These are phyloP conservation scores for Sicyos edulis DNA, from an alignment of 306 rosid species.

Conservation along the genomic window DNA sequence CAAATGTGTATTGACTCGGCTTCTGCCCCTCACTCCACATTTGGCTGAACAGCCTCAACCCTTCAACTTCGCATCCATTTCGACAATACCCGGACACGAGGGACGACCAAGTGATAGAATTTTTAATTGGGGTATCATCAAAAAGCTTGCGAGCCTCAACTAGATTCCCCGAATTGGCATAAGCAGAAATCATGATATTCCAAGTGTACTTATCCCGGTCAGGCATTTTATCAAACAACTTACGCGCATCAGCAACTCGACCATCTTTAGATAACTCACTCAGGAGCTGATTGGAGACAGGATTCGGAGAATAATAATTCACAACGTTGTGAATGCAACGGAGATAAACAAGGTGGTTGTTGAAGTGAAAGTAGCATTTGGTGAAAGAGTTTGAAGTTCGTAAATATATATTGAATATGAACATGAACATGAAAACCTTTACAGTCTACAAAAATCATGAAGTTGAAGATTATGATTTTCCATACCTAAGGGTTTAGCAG, in stretches of 20 bases:
- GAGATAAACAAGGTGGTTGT: neutral
- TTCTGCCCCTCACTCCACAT: constrained; percentile 62
- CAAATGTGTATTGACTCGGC: constrained; percentile 65
- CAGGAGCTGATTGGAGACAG: constrained; percentile 38
- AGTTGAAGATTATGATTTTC: no score
- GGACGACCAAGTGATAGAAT: constrained; percentile 72
- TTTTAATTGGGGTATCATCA: constrained; percentile 35
- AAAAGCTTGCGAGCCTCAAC: constrained; percentile 61
- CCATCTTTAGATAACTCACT: constrained; percentile 47
- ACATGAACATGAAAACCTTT: no score
- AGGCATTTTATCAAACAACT: constrained; percentile 27
- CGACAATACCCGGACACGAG: constrained; percentile 68
- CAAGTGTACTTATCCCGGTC: constrained; percentile 57
- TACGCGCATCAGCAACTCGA: constrained; percentile 55
- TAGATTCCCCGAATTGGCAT: constrained; percentile 52
- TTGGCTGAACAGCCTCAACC: constrained; percentile 46
- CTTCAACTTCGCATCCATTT: constrained; percentile 49
- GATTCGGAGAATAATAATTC: constrained; percentile 29
- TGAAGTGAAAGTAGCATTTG: constrained; percentile 23
- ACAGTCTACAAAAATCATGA: no score
- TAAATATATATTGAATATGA: constrained; percentile 27
- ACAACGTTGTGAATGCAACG: constrained; percentile 23
- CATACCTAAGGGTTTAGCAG: no score
- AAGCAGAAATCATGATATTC: constrained; percentile 75
- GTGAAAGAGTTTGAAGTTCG: constrained; percentile 20